Conservation (phyloP, 2,329 filamentous ascomycete species). For the Microsporum canis region DNA sequence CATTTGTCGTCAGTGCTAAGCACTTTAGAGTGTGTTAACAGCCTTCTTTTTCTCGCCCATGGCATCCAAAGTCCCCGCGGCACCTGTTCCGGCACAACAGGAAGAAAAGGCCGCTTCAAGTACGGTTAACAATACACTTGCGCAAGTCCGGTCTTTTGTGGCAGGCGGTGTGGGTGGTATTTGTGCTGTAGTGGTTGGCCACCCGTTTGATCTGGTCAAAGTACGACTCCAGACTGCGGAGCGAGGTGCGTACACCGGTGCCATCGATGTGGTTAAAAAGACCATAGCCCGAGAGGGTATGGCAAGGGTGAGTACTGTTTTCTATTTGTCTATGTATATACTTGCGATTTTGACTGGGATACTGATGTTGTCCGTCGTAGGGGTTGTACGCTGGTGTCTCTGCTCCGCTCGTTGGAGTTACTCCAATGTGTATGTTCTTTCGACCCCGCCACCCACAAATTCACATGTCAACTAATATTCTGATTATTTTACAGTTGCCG, state of each 20-base stretch:
- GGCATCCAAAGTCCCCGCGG: constrained; percentile 5
- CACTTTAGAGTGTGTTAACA: background rate
- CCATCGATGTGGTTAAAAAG: constrained; percentile 83
- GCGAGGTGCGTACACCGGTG: constrained; percentile 78
- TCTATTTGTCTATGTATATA: background rate
- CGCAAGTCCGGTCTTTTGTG: constrained; percentile 65
- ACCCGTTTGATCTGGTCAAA: constrained; percentile 97
- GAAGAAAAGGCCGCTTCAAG: constrained; percentile 20
- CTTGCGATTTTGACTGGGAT: background rate
- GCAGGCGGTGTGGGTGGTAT: constrained; percentile 89
- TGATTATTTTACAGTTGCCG: constrained; percentile 41
- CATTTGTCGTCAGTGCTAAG: background rate
- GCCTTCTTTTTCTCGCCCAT: background rate
- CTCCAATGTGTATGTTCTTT: constrained; percentile 81
- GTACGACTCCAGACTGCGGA: constrained; percentile 94
- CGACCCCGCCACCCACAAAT: background rate
- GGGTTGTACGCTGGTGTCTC: constrained; percentile 96
- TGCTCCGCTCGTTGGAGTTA: constrained; percentile 87
- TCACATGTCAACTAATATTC: constrained; percentile 5
- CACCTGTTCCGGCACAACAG: constrained; percentile 20
- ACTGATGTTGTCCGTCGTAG: constrained; percentile 27
- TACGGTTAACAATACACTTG: constrained; percentile 40
- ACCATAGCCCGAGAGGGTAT: constrained; percentile 80
- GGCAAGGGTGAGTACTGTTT: constrained; percentile 35
- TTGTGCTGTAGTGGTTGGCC: constrained; percentile 86